Evolutionary conservation across 2,329 filamentous ascomycete species (phyloP).

Genomic region (Chrysosporium queenslandicum): DNA sequence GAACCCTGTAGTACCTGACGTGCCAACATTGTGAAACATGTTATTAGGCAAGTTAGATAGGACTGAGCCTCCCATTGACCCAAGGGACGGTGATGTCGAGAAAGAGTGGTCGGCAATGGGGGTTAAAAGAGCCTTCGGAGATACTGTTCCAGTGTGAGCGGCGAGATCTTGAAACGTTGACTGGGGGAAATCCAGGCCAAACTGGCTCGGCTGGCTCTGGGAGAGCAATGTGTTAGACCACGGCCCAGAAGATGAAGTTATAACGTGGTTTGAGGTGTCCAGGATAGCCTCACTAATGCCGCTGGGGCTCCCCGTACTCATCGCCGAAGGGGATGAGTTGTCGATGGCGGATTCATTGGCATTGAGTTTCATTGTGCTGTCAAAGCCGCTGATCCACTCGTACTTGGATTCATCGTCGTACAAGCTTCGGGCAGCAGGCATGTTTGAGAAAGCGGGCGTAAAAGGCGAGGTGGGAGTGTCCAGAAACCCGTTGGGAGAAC

Average conservation of each 20-base stretch:
- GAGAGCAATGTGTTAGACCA: constrained; percentile 62
- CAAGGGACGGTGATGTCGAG: constrained; percentile 66
- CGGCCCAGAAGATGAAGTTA: constrained; percentile 48
- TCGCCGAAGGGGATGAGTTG: constrained; percentile 87
- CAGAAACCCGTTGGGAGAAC: constrained; percentile 52
- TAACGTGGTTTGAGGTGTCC: constrained; percentile 59
- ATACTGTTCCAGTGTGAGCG: constrained; percentile 60
- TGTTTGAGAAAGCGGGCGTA: constrained; percentile 35
- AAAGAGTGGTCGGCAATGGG: constrained; percentile 63
- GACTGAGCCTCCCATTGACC: constrained; percentile 60
- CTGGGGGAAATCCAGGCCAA: constrained; percentile 63
- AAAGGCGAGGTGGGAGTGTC: constrained; percentile 36
- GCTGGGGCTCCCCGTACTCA: constrained; percentile 88
- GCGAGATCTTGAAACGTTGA: constrained; percentile 67
- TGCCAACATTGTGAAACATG: constrained; percentile 28
- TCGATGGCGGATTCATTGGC: constrained; percentile 74
- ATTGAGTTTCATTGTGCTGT: constrained; percentile 62
- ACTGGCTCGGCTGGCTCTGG: constrained; percentile 60
- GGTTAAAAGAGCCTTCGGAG: constrained; percentile 63
- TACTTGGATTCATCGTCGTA: constrained; percentile 62
- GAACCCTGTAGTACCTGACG: constrained; percentile 1
- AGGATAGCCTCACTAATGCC: constrained; percentile 85
- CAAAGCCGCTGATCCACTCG: constrained; percentile 76
- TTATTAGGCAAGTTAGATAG: constrained; percentile 54
- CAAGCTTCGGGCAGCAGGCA: constrained; percentile 44